These are phyloP conservation scores for Paramecium bursaria DNA, from an alignment of 73 alveolate species.

Conservation along the genomic window DNA sequence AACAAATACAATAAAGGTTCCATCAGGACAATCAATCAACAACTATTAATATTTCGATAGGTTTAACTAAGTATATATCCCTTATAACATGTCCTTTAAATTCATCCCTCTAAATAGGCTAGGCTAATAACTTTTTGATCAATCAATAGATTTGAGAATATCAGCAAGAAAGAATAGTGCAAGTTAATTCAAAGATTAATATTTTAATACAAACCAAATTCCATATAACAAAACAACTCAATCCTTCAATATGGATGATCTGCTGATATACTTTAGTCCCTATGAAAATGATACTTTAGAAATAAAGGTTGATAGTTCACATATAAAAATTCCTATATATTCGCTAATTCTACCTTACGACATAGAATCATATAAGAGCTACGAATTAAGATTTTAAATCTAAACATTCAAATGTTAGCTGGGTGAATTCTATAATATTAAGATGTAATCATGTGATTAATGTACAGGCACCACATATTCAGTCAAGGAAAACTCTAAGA, in stretches of 20 bases:
- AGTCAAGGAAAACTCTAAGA: not conserved
- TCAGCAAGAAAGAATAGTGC: not conserved
- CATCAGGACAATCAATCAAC: not conserved
- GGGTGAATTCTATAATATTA: constrained; percentile 12
- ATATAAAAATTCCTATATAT: not conserved
- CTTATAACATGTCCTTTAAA: not conserved
- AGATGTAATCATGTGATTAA: constrained; percentile 7
- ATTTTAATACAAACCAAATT: no score
- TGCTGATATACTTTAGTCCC: not conserved
- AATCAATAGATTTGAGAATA: not conserved
- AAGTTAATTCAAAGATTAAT: not conserved
- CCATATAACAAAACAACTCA: not conserved
- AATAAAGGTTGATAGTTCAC: not conserved
- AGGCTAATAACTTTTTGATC: not conserved
- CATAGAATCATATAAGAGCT: not conserved
- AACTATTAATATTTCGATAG: not conserved
- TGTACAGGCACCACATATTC: not conserved
- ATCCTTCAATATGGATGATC: not conserved
- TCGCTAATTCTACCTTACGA: not conserved
- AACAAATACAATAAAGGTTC: not conserved
- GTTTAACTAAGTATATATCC: not conserved
- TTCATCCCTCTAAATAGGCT: not conserved
- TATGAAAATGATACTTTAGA: not conserved
- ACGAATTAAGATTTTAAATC: constrained; percentile 6
- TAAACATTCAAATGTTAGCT: constrained; percentile 34